Evolutionary conservation across 371 early-diverging fungal species (phyloP).

Genomic region (Synchytrium microbalum): DNA sequence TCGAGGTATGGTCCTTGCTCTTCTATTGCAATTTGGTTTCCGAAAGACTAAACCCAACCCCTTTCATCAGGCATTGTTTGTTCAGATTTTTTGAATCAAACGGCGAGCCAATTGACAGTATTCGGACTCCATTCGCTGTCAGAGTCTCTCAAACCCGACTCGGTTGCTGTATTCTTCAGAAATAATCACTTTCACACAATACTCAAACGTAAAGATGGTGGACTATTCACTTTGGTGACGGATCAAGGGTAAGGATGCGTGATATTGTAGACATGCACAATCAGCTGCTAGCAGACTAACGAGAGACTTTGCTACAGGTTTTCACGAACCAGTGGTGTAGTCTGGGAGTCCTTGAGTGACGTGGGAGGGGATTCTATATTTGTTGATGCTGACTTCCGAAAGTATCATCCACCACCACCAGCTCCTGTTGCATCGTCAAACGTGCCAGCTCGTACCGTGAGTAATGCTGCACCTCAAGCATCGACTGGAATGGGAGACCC

Average conservation of each 20-base stretch:
- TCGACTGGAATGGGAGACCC: background rate
- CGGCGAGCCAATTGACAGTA: slow-evolving; percentile 77
- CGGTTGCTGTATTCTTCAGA: slow-evolving; percentile 74
- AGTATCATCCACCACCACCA: background rate
- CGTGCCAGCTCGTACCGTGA: too few relatives aligned
- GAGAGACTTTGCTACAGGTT: too few relatives aligned
- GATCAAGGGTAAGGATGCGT: slow-evolving; percentile 73
- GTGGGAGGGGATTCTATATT: slow-evolving; percentile 30
- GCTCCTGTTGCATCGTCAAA: background rate
- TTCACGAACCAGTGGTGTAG: slow-evolving; percentile 10
- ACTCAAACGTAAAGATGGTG: slow-evolving; percentile 52
- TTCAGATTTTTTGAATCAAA: slow-evolving; percentile 55
- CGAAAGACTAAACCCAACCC: background rate
- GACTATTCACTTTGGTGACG: slow-evolving; percentile 73
- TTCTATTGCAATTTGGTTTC: background rate
- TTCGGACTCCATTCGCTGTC: slow-evolving; percentile 61
- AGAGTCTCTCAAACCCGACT: slow-evolving; percentile 50
- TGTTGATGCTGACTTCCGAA: slow-evolving; percentile 16
- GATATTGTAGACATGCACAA: too few relatives aligned
- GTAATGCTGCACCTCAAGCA: background rate
- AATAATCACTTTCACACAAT: slow-evolving; percentile 91
- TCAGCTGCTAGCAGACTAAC: too few relatives aligned
- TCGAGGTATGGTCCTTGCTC: background rate
- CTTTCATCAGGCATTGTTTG: slow-evolving; percentile 17
- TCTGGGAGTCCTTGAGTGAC: slow-evolving; percentile 31